phyloP scores from a whole-genome alignment of 1,139 yeast species.

The Martiniozyma asiatica region DNA sequence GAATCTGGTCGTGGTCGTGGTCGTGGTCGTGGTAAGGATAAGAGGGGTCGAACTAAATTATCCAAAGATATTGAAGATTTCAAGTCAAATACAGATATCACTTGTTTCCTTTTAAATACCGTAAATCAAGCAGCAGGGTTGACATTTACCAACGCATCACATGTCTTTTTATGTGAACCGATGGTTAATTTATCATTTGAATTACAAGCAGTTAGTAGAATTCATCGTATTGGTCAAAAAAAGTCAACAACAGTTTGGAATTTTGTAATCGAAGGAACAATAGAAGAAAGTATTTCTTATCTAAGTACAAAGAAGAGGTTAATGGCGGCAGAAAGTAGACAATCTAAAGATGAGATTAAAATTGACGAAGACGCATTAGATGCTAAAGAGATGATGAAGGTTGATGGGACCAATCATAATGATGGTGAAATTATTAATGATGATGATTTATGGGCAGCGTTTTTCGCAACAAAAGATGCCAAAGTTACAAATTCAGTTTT shows the following conservation, averaged over 20 bases:
- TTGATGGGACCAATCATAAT: slow-evolving; percentile 29
- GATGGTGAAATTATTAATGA: slow-evolving; percentile 48
- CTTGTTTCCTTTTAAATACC: slow-evolving; percentile 78
- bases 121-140: slow-evolving; percentile 83
- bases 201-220: slow-evolving; percentile 80
- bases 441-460: slow-evolving; percentile 49
- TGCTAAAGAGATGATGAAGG: slow-evolving; percentile 29
- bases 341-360: slow-evolving; percentile 6
- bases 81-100: slow-evolving; percentile 50
- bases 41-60: slow-evolving; percentile 6
- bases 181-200: slow-evolving; percentile 81
- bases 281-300: slow-evolving; percentile 79
- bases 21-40: background rate
- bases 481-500: slow-evolving; percentile 12
- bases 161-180: slow-evolving; percentile 84
- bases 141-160: slow-evolving; percentile 82
- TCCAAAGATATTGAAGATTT: slow-evolving; percentile 46
- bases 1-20: background rate
- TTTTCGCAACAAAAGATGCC: slow-evolving; percentile 28
- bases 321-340: slow-evolving; percentile 22
- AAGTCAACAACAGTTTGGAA: slow-evolving; percentile 80
- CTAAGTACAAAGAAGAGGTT: slow-evolving; percentile 41
- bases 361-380: slow-evolving; percentile 27
- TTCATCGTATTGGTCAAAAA: slow-evolving; percentile 85
- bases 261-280: slow-evolving; percentile 71